These are phyloP conservation scores for Cercospora janseana DNA, from an alignment of 2,329 filamentous ascomycete genomes.

Conservation along the genomic window DNA sequence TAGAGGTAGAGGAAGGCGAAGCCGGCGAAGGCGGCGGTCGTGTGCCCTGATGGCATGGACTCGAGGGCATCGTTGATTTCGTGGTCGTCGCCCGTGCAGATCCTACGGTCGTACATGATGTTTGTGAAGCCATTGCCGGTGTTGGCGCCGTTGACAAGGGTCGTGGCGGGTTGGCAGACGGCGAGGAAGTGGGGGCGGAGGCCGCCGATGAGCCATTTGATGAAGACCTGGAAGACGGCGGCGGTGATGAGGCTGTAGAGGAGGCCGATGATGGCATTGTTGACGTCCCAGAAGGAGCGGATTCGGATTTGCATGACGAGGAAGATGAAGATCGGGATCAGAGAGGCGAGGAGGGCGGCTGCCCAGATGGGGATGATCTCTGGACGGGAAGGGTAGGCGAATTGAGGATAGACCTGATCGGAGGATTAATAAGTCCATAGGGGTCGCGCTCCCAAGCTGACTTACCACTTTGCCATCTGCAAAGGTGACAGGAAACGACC, in stretches of 20 bases:
- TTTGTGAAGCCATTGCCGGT: slow-evolving; percentile 54
- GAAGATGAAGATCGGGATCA: slow-evolving; percentile 66
- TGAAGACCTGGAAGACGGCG: slow-evolving; percentile 72
- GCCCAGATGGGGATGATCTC: slow-evolving; percentile 71
- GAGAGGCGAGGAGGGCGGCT: slow-evolving; percentile 62
- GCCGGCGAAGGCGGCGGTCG: slow-evolving; percentile 69
- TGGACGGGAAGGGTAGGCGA: slow-evolving; percentile 59
- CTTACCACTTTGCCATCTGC: slow-evolving; percentile 12
- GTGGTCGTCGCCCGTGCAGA: slow-evolving; percentile 65
- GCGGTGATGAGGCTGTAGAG: slow-evolving; percentile 68
- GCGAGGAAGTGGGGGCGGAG: slow-evolving; percentile 69
- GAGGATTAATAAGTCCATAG: not conserved
- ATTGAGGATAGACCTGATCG: slow-evolving; percentile 3
- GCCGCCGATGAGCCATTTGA: slow-evolving; percentile 74
- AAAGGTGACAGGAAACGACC: slow-evolving; percentile 5
- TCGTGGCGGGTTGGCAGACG: slow-evolving; percentile 62
- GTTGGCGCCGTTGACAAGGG: slow-evolving; percentile 39
- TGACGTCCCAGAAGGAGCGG: slow-evolving; percentile 53
- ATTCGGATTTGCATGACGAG: slow-evolving; percentile 55
- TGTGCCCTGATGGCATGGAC: slow-evolving; percentile 71
- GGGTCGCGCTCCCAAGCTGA: not conserved
- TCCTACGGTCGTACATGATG: slow-evolving; percentile 67
- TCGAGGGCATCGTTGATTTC: slow-evolving; percentile 69
- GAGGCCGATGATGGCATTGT: slow-evolving; percentile 68
- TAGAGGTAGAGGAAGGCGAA: slow-evolving; percentile 71